Conservation (phyloP, 257 asterid genomes). For the Ilex aquifolium region DNA sequence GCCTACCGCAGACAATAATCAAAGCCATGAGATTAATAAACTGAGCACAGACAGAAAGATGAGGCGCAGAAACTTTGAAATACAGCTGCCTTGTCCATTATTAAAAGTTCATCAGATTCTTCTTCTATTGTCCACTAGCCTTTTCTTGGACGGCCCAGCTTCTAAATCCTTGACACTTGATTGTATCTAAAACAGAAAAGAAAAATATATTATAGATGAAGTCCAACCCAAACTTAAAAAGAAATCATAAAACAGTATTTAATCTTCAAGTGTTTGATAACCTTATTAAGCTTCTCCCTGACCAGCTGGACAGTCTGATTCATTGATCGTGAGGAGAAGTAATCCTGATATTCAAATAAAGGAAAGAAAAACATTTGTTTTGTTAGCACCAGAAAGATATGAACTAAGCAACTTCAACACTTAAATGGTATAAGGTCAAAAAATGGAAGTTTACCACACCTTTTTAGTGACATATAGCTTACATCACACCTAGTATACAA, state of each 20-base stretch:
- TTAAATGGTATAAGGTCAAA: no score
- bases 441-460: no score
- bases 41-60: no score
- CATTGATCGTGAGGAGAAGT: conserved; percentile 76
- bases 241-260: background rate
- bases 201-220: background rate
- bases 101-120: conserved; percentile 38
- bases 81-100: no score
- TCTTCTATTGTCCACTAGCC: conserved; percentile 63
- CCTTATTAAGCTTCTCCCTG: conserved; percentile 77
- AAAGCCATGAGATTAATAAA: no score
- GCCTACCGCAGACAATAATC: no score
- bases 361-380: background rate
- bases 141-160: conserved; percentile 50
- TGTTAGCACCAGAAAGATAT: no score
- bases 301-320: conserved; percentile 71
- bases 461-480: no score
- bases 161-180: conserved; percentile 37
- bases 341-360: conserved; percentile 39
- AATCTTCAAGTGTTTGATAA: conserved; percentile 10
- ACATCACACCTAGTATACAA: no score
- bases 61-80: no score
- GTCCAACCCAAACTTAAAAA: background rate
- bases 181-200: conserved; percentile 38
- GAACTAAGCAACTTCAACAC: no score